Base-by-base conservation (phyloP, 306 rosid genomes). In the Quercus rubra region DNA sequence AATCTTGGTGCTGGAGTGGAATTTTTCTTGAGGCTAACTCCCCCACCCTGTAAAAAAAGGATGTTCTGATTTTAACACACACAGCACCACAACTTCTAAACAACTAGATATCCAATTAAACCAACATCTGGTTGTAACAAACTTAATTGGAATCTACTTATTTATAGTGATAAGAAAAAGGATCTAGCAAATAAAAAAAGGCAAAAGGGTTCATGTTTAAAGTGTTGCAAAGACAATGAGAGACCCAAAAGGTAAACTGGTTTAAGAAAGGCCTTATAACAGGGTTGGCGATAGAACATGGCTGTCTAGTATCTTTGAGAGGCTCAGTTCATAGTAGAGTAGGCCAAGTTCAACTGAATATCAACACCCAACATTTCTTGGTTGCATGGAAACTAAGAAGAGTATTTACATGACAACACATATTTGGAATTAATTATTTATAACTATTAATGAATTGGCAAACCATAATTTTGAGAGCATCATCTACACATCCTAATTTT, bases 1-100 rank as follows among this genome's bases (percentile, higher is more conserved):
- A 96, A 83, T 91, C 97, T 87, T 20, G 99, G 93, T 67, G 98
- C 93, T 6, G 98, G 92, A 62, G 75, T 63, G 30, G 90, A 71
- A 67, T 62, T 20, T 55, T 86, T 96, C 84, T 91, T 94, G 80
- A 84, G 86, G 77, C 85, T 68, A 59, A 66, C 77, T 70, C 98
- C 98, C 62, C 97, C 98, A 82, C 97, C 98, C 99, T 96, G 83
- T 74, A 78, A 71, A 68, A 18, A 19, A n/a, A 35, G 8, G 25
- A 67, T 67, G 51, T 35, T 35, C 28, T 35, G 52, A 33, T 31
- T 68, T 13, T 18, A 68, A n/a, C 23, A 25, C 43, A 66, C 72
- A 67, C 11, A 30, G 72, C 25, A 35, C 52, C 4, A 33, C 20
- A 35, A 68, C 54, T 68, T 19, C 18, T 35, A 41, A 66, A 27